phyloP scores from a whole-genome alignment of 2,329 filamentous ascomycete genomes.

The Camillea tinctor region DNA sequence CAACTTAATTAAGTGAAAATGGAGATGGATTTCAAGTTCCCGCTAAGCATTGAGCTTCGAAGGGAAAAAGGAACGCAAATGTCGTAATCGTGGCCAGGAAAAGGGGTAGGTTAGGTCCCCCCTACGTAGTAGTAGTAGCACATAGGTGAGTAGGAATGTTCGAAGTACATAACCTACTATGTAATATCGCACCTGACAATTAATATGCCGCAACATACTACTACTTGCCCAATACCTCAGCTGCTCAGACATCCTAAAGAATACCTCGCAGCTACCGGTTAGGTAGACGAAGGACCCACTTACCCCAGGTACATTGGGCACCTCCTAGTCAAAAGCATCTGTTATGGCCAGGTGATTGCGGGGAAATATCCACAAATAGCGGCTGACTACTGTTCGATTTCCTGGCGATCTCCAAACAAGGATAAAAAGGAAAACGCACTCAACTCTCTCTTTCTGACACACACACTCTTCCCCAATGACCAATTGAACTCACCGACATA shows the following conservation, averaged over 20 bases:
- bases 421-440: no score
- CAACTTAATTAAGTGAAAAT: not conserved
- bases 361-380: constrained; percentile 1
- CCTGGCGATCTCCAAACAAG: not conserved
- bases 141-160: no score
- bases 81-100: not conserved
- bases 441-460: no score
- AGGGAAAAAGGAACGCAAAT: not conserved
- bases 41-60: constrained; percentile 9
- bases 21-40: constrained; percentile 2
- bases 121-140: no score
- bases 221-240: no score
- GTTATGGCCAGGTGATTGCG: not conserved
- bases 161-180: no score
- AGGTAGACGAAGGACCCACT: not conserved
- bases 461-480: not conserved
- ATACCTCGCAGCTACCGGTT: not conserved
- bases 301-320: not conserved
- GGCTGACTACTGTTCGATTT: not conserved
- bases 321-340: not conserved
- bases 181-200: no score
- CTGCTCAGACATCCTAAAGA: no score
- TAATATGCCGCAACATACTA: no score
- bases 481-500: not conserved
- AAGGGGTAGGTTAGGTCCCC: not conserved